phyloP scores from a whole-genome alignment of 257 asterid species.

The Eucommia ulmoides region DNA sequence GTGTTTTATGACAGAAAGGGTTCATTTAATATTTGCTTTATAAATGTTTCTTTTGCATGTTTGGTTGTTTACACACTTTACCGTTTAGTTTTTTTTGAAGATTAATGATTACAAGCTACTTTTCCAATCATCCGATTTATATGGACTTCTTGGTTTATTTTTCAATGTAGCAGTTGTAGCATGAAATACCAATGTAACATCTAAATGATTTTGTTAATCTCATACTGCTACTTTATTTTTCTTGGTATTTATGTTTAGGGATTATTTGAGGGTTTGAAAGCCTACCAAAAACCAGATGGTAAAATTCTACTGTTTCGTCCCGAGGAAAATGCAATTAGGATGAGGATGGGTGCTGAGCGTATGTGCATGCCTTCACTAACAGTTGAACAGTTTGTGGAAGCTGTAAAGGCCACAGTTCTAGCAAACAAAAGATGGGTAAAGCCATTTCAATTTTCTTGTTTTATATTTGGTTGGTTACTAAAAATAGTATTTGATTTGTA shows the following conservation, averaged over 20 bases:
- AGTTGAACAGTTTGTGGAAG: slow-evolving; percentile 79
- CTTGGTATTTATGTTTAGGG: slow-evolving; percentile 37
- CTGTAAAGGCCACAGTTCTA: slow-evolving; percentile 71
- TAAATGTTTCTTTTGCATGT: not conserved
- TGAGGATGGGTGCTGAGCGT: slow-evolving; percentile 81
- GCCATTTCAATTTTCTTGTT: slow-evolving; percentile 3
- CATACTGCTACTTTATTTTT: not conserved
- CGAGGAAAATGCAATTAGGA: slow-evolving; percentile 61
- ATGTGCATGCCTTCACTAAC: slow-evolving; percentile 98
- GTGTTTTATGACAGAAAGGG: not conserved
- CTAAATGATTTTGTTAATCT: not conserved
- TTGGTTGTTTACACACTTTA: not conserved
- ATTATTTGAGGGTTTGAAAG: slow-evolving; percentile 83
- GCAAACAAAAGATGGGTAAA: slow-evolving; percentile 96
- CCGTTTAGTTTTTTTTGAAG: not conserved
- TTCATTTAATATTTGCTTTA: not conserved
- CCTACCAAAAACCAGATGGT: slow-evolving; percentile 73
- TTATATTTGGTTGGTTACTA: slow-evolving; percentile 6
- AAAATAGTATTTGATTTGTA: not conserved
- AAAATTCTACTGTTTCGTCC: slow-evolving; percentile 82
- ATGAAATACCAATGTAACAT: not conserved
- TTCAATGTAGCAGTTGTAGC: not conserved
- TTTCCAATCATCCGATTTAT: not conserved
- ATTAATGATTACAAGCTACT: not conserved
- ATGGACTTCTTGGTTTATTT: not conserved